Base-by-base conservation (phyloP, 1,139 yeast genomes). In the Blastobotrys elegans region DNA sequence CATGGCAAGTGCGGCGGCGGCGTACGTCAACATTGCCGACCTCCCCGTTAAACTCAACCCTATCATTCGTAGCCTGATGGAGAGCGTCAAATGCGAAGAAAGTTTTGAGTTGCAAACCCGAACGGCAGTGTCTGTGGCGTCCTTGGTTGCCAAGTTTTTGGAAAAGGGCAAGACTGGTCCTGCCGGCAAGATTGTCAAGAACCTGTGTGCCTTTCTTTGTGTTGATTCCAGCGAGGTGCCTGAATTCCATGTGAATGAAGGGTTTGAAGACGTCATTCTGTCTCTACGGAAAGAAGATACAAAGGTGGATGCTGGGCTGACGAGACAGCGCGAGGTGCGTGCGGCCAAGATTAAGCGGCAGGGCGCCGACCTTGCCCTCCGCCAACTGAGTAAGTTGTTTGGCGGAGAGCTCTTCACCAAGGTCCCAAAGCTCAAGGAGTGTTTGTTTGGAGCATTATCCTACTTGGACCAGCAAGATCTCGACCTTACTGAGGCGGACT, bases 141-240 rank as follows among this genome's bases (percentile, higher is more conserved):
- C 70, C 30, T 72, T 94, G 49, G 79, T 90, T 33, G 63, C 69
- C 27, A 75, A 77, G 56, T 75, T 94, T 53, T 71, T 80, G 36
- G 65, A 64, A 1, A 70, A 69, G 11, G 80, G 79, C 10, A 89
- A 90, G 59, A 66, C 66, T 18, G 81, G 82, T 36, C 95, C 94
- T 2, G 82, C 92, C 2, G 95, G 88, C 58, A 94, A 92, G 62
- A 84, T 92, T 55, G 79, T 87, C 46, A 90, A 88, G 62, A 94
- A 94, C 60, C 70, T 94, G 48, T 87, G 97, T 68, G 96, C 95
- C 1, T 92, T 92, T 62, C 65, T 92, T 43, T 92, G 98, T 70
- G 97, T 90, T 36, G 98, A 92, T 64, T 88, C 96, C 0, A 79
- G 94, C 4, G 97, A 90, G 64, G 97, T 92, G 31, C 98, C 98